These are phyloP conservation scores for Annulohypoxylon stygium DNA, from an alignment of 495 filamentous ascomycete genomes.

Conservation along the genomic window DNA sequence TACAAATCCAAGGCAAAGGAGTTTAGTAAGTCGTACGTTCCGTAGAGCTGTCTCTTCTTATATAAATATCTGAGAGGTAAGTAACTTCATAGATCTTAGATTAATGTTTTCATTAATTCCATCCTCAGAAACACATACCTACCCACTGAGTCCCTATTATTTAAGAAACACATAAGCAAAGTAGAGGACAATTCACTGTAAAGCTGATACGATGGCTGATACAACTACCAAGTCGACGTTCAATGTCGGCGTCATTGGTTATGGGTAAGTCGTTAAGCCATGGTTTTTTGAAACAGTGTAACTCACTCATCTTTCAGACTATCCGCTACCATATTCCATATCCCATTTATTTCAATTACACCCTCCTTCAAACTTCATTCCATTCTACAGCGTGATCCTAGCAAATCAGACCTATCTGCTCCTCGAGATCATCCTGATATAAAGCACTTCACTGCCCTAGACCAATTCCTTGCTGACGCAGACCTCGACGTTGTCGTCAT, in stretches of 20 bases:
- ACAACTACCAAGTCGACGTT: slow-evolving; percentile 51
- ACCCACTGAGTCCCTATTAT: background rate
- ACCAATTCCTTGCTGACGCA: slow-evolving; percentile 74
- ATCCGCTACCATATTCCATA: slow-evolving; percentile 91
- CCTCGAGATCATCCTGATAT: slow-evolving; percentile 76
- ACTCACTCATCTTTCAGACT: slow-evolving; percentile 61
- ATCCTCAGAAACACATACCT: background rate
- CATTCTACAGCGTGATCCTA: slow-evolving; percentile 76
- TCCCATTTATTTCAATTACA: slow-evolving; percentile 80
- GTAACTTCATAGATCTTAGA: background rate
- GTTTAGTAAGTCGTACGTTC: background rate
- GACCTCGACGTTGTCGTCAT: slow-evolving; percentile 79
- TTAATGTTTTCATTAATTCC: background rate
- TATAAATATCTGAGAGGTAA: background rate
- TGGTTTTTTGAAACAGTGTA: background rate
- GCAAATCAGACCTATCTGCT: slow-evolving; percentile 64
- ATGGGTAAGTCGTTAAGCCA: slow-evolving; percentile 58
- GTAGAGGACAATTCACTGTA: background rate
- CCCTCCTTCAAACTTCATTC: slow-evolving; percentile 77
- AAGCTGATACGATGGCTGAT: slow-evolving; percentile 38
- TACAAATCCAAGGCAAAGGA: background rate
- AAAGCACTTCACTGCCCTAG: slow-evolving; percentile 71
- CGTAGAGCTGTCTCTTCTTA: background rate
- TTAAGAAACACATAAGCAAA: background rate
- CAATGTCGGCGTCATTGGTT: slow-evolving; percentile 68